Evolutionary conservation across 2,329 filamentous ascomycete species (phyloP).

Genomic region (Phialophora tarda): DNA sequence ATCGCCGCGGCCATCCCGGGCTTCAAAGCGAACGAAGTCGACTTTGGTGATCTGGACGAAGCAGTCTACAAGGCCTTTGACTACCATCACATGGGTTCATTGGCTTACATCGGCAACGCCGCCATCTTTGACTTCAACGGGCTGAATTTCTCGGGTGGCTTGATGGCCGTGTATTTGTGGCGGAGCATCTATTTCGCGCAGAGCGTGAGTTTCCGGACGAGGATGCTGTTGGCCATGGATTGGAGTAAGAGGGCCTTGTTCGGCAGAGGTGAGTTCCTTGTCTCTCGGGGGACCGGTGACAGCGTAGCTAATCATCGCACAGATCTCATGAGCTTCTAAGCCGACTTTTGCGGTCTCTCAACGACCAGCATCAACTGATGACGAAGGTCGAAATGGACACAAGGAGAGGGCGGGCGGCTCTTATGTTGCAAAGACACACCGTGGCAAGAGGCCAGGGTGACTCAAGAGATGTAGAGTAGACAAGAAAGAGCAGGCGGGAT

Average conservation of each 20-base stretch:
- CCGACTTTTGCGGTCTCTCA: background rate
- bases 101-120: slow-evolving; percentile 96
- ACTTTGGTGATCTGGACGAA: slow-evolving; percentile 88
- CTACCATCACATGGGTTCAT: slow-evolving; percentile 86
- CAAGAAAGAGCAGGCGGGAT: no score
- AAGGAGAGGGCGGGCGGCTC: no score
- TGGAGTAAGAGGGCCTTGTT: slow-evolving; percentile 97
- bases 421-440: no score
- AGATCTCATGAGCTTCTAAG: slow-evolving; percentile 38
- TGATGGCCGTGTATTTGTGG: slow-evolving; percentile 96
- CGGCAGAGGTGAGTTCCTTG: slow-evolving; percentile 75
- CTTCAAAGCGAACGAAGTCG: slow-evolving; percentile 76
- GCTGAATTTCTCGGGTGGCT: slow-evolving; percentile 76
- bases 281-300: background rate
- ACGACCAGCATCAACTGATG: background rate
- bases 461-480: no score
- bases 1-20: slow-evolving; percentile 78
- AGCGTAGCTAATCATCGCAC: slow-evolving; percentile 1
- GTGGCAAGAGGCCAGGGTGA: no score
- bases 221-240: slow-evolving; percentile 92
- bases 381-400: no score
- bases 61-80: slow-evolving; percentile 93
- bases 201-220: slow-evolving; percentile 89
- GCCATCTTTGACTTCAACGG: slow-evolving; percentile 94
- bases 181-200: slow-evolving; percentile 96